These are phyloP conservation scores for Trichothecium roseum DNA, from an alignment of 2,329 filamentous ascomycete species.

Conservation along the genomic window DNA sequence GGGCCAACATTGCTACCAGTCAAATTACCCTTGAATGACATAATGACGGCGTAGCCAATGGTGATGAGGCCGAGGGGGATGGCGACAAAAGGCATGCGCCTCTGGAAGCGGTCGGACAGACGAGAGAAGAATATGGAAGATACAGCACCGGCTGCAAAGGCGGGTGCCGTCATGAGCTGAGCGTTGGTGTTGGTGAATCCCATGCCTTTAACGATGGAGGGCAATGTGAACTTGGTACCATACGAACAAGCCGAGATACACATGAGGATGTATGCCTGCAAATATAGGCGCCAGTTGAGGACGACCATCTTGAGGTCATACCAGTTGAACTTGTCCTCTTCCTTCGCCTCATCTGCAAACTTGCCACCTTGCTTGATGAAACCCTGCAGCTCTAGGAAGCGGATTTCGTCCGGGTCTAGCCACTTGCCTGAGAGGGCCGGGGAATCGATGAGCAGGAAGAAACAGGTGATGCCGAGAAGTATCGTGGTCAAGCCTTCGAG, in stretches of 20 bases:
- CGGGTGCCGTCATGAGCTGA: slow-evolving; percentile 23
- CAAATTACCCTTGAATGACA: slow-evolving; percentile 57
- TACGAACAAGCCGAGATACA: slow-evolving; percentile 27
- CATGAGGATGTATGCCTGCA: slow-evolving; percentile 30
- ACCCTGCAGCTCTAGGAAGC: slow-evolving; percentile 27
- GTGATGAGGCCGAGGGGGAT: slow-evolving; percentile 47
- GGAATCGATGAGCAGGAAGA: slow-evolving; percentile 35
- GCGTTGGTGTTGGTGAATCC: slow-evolving; percentile 23
- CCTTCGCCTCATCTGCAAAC: slow-evolving; percentile 13
- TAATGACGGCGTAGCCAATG: slow-evolving; percentile 53
- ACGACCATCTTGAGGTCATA: slow-evolving; percentile 26
- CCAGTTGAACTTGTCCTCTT: slow-evolving; percentile 20
- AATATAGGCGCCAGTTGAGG: slow-evolving; percentile 35
- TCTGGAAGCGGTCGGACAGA: slow-evolving; percentile 36
- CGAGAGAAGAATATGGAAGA: slow-evolving; percentile 19
- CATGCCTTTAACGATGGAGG: slow-evolving; percentile 28
- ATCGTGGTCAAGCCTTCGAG: slow-evolving; percentile 36
- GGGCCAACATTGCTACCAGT: slow-evolving; percentile 28
- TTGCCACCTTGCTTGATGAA: slow-evolving; percentile 15
- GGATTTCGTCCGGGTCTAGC: slow-evolving; percentile 27
- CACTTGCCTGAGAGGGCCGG: slow-evolving; percentile 22
- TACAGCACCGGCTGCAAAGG: slow-evolving; percentile 22
- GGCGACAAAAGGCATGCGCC: slow-evolving; percentile 59
- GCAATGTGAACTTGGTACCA: slow-evolving; percentile 22
- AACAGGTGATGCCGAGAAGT: slow-evolving; percentile 24